Evolutionary conservation across 192 early-diverging fungal genomes (phyloP).

Genomic region (Hyaloraphidium curvatum): DNA sequence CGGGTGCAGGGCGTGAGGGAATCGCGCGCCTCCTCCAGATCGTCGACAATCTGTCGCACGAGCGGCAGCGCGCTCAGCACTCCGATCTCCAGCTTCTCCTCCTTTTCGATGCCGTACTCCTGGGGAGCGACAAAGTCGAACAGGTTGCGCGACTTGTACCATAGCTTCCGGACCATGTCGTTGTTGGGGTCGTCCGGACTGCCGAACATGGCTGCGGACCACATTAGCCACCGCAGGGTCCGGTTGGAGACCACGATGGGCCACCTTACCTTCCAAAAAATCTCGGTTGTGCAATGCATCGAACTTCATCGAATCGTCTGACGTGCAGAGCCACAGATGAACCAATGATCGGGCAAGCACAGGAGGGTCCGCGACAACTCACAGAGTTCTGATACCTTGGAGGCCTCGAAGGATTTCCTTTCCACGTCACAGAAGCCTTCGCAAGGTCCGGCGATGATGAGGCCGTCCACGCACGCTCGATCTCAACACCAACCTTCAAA

Average conservation of each 20-base stretch:
- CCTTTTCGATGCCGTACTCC: slow-evolving; percentile 76
- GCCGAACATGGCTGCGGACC: slow-evolving; percentile 10
- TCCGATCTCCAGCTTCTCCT: slow-evolving; percentile 73
- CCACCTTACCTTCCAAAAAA: slow-evolving; percentile 47
- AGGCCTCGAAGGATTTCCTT: slow-evolving; percentile 15
- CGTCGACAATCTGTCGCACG: slow-evolving; percentile 55
- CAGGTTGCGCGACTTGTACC: slow-evolving; percentile 57
- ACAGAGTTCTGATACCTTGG: neutral
- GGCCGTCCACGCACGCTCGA: too few relatives aligned
- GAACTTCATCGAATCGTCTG: slow-evolving; percentile 92
- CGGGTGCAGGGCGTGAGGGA: slow-evolving; percentile 38
- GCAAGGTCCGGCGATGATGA: too few relatives aligned
- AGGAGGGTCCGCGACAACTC: too few relatives aligned
- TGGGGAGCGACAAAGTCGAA: slow-evolving; percentile 87
- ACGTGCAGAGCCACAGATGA: too few relatives aligned
- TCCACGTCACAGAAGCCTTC: slow-evolving; percentile 61
- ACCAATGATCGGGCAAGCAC: too few relatives aligned
- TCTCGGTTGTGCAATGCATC: slow-evolving; percentile 88
- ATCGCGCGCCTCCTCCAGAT: slow-evolving; percentile 39
- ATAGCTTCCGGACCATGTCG: slow-evolving; percentile 46
- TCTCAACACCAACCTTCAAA: too few relatives aligned
- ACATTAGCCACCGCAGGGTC: neutral
- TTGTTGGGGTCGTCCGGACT: slow-evolving; percentile 6
- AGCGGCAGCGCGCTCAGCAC: slow-evolving; percentile 53
- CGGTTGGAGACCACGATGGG: neutral